Evolutionary conservation across 495 filamentous ascomycete species (phyloP).

Genomic region (Melanomma pulvis-pyrius): DNA sequence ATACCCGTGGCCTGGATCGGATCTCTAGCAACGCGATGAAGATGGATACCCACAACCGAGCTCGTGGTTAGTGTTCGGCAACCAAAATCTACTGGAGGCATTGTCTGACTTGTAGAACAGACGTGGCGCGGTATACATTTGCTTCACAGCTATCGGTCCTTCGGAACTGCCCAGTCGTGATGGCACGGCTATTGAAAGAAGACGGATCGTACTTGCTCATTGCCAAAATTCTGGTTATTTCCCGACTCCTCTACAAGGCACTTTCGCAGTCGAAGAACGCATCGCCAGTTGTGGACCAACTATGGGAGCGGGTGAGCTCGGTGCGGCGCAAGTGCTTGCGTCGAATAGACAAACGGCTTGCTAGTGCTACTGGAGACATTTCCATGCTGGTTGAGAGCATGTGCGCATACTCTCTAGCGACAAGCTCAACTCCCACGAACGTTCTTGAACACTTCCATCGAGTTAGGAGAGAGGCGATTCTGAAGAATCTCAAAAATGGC

Average conservation of each 20-base stretch:
- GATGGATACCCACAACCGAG: conserved; percentile 51
- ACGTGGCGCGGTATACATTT: conserved; percentile 54
- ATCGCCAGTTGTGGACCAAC: conserved; percentile 61
- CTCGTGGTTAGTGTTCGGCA: conserved; percentile 51
- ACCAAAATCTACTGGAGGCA: neutral
- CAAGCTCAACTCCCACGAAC: conserved; percentile 79
- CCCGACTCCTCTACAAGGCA: conserved; percentile 69
- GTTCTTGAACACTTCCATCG: conserved; percentile 80
- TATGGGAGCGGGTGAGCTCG: conserved; percentile 63
- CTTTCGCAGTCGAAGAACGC: conserved; percentile 56
- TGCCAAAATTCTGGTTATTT: conserved; percentile 80
- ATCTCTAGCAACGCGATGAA: conserved; percentile 65
- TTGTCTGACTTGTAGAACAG: conserved; percentile 5
- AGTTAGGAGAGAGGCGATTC: conserved; percentile 68
- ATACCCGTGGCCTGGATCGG: conserved; percentile 67
- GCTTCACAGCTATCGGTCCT: conserved; percentile 66
- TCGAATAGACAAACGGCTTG: conserved; percentile 69
- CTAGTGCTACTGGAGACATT: conserved; percentile 52
- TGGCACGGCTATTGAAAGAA: conserved; percentile 59
- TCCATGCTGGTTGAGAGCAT: conserved; percentile 69
- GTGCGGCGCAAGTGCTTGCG: conserved; percentile 63
- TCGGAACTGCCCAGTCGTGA: conserved; percentile 58
- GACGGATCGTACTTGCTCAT: conserved; percentile 65
- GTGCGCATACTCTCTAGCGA: conserved; percentile 80
- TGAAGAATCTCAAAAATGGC: conserved; percentile 54